Conservation (phyloP, 208 protist species). For the Trypanosoma platydactyli region DNA sequence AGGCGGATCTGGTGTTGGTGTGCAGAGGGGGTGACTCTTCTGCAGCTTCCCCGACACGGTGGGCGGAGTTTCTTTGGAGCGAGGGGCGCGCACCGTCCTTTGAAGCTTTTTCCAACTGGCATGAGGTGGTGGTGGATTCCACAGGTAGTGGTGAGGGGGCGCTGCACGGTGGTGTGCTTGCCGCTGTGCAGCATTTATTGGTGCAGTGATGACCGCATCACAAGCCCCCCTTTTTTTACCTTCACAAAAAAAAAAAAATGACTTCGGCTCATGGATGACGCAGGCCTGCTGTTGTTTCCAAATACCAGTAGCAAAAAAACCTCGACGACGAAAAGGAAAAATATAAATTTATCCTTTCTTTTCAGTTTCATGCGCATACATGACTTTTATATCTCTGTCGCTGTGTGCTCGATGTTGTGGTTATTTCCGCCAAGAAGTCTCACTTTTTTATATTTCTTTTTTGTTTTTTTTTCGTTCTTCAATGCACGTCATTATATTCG, state of each 20-base stretch:
- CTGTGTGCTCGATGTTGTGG: not conserved
- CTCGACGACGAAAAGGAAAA: too few species aligned
- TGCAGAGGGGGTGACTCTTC: not conserved
- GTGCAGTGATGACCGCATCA: too few species aligned
- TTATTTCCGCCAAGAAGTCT: constrained; percentile 13
- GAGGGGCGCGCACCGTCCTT: not conserved
- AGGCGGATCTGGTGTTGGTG: constrained; percentile 26
- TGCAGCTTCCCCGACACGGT: not conserved
- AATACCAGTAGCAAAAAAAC: too few species aligned
- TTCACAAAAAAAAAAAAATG: too few species aligned
- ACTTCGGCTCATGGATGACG: too few species aligned
- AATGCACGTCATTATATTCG: not conserved
- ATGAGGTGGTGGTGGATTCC: not conserved
- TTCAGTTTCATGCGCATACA: too few species aligned
- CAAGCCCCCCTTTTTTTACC: too few species aligned
- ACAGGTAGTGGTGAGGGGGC: not conserved
- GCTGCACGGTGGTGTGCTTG: constrained; percentile 8
- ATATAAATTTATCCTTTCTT: too few species aligned
- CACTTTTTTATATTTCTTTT: not conserved
- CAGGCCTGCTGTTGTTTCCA: too few species aligned
- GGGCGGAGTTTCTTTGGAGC: constrained; percentile 6
- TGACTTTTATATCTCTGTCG: too few species aligned
- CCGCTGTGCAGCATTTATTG: not conserved
- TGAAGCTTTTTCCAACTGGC: constrained; percentile 9
- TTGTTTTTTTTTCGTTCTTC: not conserved